Base-by-base conservation (phyloP, 495 filamentous ascomycete species). In the Chaetomidium leptoderma region DNA sequence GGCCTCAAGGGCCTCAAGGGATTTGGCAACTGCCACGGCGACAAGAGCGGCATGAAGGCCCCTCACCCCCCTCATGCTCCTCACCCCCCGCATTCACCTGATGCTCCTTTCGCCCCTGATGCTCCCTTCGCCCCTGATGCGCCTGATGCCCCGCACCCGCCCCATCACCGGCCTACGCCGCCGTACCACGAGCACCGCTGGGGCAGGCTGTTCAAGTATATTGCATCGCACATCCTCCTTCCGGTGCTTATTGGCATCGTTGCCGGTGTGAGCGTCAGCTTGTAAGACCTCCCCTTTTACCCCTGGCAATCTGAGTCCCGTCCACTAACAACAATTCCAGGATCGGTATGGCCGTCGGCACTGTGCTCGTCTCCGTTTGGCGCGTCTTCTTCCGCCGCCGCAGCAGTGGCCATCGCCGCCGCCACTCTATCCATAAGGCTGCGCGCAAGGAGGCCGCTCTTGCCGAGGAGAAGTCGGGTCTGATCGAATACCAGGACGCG, bases 321-420 rank as follows among this genome's bases (percentile, higher is more conserved):
- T 37, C 8, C 2, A 24, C 16, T 24, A 11, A 36, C 47, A 17
- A 16, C 8, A n/a, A n/a, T 4, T 17, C 17, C 36, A 77, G 76
- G 29, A 60, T 82, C 48, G 78, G 78, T 35, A 81, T 81, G 77
- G 63, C 77, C 21, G 68, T 78, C 58, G 78, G 79, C 19, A 75
- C 75, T 10, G 55, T 78, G 33, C 61, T 73, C 24, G 73, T 82
- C 49, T 72, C 72, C 29, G 30, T 78, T 29, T 81, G 74, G 74
- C 75, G 77, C 53, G 43, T 61, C 21, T 55, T 68, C 48, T 66
- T 67, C 59, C 65, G 62, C 37, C 61, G 68, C 24, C 62, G 54
- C 29, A 54, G 59, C 45, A 53, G 56, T 16, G 23, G 42, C 17
- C 54, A 49, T 8, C 54, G 33, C 39, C 45, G 32, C 13, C 45